Base-by-base conservation (phyloP, 306 rosid genomes). In the Trifolium pratense region DNA sequence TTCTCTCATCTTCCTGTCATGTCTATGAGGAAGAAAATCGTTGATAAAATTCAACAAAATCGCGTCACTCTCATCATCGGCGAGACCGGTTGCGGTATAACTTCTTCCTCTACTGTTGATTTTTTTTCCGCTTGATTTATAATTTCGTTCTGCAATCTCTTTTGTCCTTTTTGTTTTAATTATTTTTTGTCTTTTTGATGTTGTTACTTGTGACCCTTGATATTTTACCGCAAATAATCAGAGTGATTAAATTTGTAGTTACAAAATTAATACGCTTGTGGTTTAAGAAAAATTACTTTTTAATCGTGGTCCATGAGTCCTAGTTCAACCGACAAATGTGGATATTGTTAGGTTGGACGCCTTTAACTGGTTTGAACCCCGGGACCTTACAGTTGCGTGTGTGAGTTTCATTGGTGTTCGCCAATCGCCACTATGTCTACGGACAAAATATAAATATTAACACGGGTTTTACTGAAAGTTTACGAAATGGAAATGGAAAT, bases 61-160 rank as follows among this genome's bases (percentile, higher is more conserved):
- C 96, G 96, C 76, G 95, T 92, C 72, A 92, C 98, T 16, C 94
- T 90, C 39, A 88, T 92, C 69, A 84, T 92, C 58, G 98, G 98
- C 36, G 98, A 92, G 51, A 67, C 98, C 68, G 98, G 98, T 58
- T 90, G 98, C 65, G 98, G 98, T 90, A 78, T 12, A 43, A 43
- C 6, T 43, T 43, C 21, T 4, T 7, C 13, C 20, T 55, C 9
- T 15, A 75, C 61, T 66, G 17, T 61, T 9, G 7, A 31, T 15
- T 10, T 11, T 67, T 16, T 18, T 53, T 46, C 34, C 7, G 45
- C 14, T 66, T 36, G n/a, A 2, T 20, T n/a, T 46, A 4, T 73
- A 5, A 43, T 46, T 45, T 16, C 31, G n/a, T 21, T 78, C 36
- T 34, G 9, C 5, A 32, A 61, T 68, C 8, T 29, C 14, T 39